Evolutionary conservation across 2,329 filamentous ascomycete species (phyloP).

Genomic region (Pseudofabraea citricarpa): DNA sequence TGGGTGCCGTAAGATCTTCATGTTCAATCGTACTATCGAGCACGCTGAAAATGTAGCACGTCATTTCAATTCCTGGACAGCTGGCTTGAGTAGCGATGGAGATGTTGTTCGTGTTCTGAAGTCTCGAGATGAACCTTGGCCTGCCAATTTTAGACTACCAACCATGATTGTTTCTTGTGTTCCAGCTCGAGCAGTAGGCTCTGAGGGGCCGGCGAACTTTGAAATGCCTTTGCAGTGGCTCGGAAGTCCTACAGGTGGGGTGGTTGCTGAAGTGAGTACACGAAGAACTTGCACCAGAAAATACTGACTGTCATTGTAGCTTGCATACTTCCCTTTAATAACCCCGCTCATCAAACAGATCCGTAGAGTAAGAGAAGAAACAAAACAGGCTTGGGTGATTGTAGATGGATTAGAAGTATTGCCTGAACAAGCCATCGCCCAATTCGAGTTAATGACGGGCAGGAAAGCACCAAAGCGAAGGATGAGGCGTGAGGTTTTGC

Average conservation of each 20-base stretch:
- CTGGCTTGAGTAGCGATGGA: slow-evolving; percentile 21
- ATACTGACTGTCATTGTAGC: slow-evolving; percentile 21
- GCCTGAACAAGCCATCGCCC: slow-evolving; percentile 71
- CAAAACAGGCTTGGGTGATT: slow-evolving; percentile 64
- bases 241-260: slow-evolving; percentile 66
- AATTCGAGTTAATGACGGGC: slow-evolving; percentile 74
- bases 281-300: not conserved
- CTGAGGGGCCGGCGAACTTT: slow-evolving; percentile 63
- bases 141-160: slow-evolving; percentile 54
- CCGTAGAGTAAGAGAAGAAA: slow-evolving; percentile 34
- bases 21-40: slow-evolving; percentile 66
- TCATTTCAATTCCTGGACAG: slow-evolving; percentile 57
- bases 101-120: slow-evolving; percentile 43
- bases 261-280: slow-evolving; percentile 55
- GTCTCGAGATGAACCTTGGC: slow-evolving; percentile 59
- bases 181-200: slow-evolving; percentile 62
- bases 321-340: slow-evolving; percentile 68
- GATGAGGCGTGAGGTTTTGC: slow-evolving; percentile 46
- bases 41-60: slow-evolving; percentile 60
- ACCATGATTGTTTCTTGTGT: slow-evolving; percentile 76
- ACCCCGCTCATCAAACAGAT: slow-evolving; percentile 69
- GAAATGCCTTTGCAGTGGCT: slow-evolving; percentile 67
- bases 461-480: slow-evolving; percentile 60
- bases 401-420: slow-evolving; percentile 71
- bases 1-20: slow-evolving; percentile 69